Evolutionary conservation across 106 monocot species (phyloP).

Genomic region (Allium cepa): DNA sequence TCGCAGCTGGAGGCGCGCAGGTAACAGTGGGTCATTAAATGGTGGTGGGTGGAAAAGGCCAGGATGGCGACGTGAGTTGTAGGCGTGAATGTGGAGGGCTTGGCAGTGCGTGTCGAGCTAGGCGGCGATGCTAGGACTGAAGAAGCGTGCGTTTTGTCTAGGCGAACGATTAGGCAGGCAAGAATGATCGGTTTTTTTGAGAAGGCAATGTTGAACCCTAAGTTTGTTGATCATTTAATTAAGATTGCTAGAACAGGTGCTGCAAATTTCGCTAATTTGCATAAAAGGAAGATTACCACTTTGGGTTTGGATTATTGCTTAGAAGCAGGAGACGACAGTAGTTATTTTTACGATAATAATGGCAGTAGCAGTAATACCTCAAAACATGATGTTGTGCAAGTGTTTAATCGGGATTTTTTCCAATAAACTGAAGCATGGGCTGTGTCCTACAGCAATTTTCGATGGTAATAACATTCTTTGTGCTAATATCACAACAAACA

Average conservation of each 20-base stretch:
- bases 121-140: too few species aligned
- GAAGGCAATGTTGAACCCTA: slow-evolving; percentile 39
- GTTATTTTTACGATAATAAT: neutral
- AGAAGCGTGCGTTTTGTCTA: too few species aligned
- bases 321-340: slow-evolving; percentile 9
- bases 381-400: slow-evolving; percentile 19
- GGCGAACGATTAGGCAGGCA: too few species aligned
- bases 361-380: slow-evolving; percentile 10
- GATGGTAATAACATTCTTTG: slow-evolving; percentile 27
- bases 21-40: too few species aligned
- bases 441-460: slow-evolving; percentile 49
- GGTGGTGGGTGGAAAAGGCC: too few species aligned
- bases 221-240: slow-evolving; percentile 51
- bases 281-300: slow-evolving; percentile 51
- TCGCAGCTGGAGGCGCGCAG: too few species aligned
- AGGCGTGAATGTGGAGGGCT: too few species aligned
- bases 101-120: too few species aligned
- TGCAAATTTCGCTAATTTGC: slow-evolving; percentile 16
- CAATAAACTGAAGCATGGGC: slow-evolving; percentile 66
- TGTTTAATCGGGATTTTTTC: slow-evolving; percentile 45
- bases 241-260: slow-evolving; percentile 27
- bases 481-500: slow-evolving; percentile 34
- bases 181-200: slow-evolving; percentile 59
- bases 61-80: too few species aligned
- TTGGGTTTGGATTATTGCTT: slow-evolving; percentile 18